Conservation (phyloP, 2,329 filamentous ascomycete genomes). For the Penicillium hesseltinei region DNA sequence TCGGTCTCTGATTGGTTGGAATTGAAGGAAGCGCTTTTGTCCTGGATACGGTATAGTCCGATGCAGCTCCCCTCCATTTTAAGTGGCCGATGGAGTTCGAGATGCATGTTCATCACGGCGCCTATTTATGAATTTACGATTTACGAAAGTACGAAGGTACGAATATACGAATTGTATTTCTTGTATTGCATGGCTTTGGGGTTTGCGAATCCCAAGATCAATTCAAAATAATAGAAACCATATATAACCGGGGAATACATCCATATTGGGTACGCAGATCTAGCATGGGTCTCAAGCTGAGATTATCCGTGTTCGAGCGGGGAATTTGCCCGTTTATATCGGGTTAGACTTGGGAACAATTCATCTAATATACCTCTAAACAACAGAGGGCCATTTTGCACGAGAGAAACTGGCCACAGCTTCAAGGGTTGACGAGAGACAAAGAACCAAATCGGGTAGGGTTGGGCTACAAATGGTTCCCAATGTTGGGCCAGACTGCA, state of each 20-base stretch:
- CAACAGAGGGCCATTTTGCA: not conserved
- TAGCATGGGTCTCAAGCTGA: not conserved
- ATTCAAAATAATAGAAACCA: not conserved
- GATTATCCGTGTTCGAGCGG: not conserved
- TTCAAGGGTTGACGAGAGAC: not conserved
- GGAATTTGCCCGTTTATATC: not conserved
- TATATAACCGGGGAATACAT: not conserved
- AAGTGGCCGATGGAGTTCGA: not conserved
- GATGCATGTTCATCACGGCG: slow-evolving; percentile 12
- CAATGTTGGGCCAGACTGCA: not conserved
- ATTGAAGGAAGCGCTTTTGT: slow-evolving; percentile 8
- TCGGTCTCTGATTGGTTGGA: not conserved
- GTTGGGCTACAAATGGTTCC: not conserved
- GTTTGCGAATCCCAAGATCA: not conserved
- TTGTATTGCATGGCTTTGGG: too few relatives aligned
- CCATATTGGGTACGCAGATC: not conserved
- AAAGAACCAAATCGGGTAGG: not conserved
- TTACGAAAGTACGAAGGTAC: too few relatives aligned
- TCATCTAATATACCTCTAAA: not conserved
- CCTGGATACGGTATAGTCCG: slow-evolving; percentile 2
- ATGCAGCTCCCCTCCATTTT: slow-evolving; percentile 1
- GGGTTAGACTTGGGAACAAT: not conserved
- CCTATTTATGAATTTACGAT: not conserved
- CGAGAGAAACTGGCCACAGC: not conserved
- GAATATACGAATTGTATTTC: too few relatives aligned